Conservation (phyloP, 2,329 filamentous ascomycete species). For the Verticillium albo-atrum region DNA sequence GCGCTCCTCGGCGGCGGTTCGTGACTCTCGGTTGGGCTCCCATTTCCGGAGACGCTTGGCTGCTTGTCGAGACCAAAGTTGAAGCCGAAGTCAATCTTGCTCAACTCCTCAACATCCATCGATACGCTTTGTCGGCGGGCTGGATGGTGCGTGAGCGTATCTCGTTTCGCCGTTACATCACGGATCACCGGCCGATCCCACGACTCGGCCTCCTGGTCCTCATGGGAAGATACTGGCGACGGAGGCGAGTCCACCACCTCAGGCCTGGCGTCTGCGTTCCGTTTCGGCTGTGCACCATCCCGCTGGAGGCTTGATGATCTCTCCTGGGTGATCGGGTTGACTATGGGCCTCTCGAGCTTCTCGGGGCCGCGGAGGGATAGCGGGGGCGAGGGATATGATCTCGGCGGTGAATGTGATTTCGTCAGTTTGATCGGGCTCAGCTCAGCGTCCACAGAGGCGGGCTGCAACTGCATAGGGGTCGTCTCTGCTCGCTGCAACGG, state of each 20-base stretch:
- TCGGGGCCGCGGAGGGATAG: slow-evolving; percentile 28
- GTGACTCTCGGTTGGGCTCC: background rate
- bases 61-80: slow-evolving; percentile 1
- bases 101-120: slow-evolving; percentile 37
- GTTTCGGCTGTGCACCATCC: background rate
- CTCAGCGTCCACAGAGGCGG: background rate
- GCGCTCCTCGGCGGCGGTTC: slow-evolving; percentile 10
- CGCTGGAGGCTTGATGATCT: background rate
- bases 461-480: background rate
- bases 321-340: background rate
- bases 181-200: slow-evolving; percentile 38
- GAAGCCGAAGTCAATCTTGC: slow-evolving; percentile 1
- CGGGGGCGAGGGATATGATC: slow-evolving; percentile 32
- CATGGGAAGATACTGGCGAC: slow-evolving; percentile 13
- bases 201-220: slow-evolving; percentile 32
- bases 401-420: background rate
- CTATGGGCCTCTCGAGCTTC: background rate
- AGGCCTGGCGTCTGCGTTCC: slow-evolving; percentile 24
- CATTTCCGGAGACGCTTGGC: background rate
- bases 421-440: background rate
- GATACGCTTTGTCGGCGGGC: slow-evolving; percentile 43
- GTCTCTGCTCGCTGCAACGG: background rate
- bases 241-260: slow-evolving; percentile 38
- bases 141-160: slow-evolving; percentile 42
- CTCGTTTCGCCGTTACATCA: slow-evolving; percentile 44